Evolutionary conservation across 306 rosid species (phyloP).

Genomic region (apple (Malus domestica)): ASM211411v1 NC_041796.1:31569501-31570000

Average conservation of each 20-base stretch:
- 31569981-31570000: not conserved
- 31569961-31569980: not conserved
- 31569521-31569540: constrained; percentile 87
- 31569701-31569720: not conserved
- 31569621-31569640: constrained; percentile 53
- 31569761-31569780: not conserved
- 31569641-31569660: constrained; percentile 55
- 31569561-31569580: constrained; percentile 64
- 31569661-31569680: not conserved
- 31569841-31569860: too few species aligned
- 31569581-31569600: constrained; percentile 49
- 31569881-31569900: not conserved
- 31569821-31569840: not conserved
- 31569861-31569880: not conserved
- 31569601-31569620: constrained; percentile 63
- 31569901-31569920: not conserved
- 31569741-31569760: not conserved
- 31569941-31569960: not conserved
- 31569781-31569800: not conserved
- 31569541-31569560: constrained; percentile 78
- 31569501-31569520: constrained; percentile 20
- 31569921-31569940: not conserved
- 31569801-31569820: not conserved
- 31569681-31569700: not conserved
- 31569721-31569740: not conserved